A percentile compares a stretch with the other conserved stretches of the same genome.
These are phyloP conservation scores for Diplodia seriata DNA, from an alignment of 2,329 filamentous ascomycete genomes.

Conservation along the genomic window DNA sequence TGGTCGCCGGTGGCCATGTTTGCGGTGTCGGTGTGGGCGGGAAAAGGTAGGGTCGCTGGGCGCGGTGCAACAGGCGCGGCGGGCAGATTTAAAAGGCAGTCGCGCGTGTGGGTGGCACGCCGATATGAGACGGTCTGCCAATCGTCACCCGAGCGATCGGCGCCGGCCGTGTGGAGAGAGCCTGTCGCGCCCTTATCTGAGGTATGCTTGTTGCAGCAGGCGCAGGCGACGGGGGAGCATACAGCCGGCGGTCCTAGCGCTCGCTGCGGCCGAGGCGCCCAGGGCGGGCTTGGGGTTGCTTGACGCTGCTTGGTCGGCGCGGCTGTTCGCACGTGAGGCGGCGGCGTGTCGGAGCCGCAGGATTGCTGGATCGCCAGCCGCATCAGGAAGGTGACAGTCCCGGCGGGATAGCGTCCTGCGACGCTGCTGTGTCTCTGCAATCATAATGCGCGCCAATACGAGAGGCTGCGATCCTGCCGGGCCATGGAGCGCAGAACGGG, in stretches of 20 bases:
- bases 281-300: constrained; percentile 22
- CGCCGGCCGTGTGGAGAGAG: constrained; percentile 15
- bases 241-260: not conserved
- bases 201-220: not conserved
- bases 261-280: not conserved
- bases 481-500: not conserved
- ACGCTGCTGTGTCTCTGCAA: not conserved
- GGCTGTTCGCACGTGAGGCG: constrained; percentile 2
- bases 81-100: not conserved
- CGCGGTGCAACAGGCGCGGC: not conserved
- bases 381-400: constrained; percentile 17
- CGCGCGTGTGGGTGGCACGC: not conserved
- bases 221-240: not conserved
- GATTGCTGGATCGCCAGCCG: constrained; percentile 5
- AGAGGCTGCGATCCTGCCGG: constrained; percentile 1
- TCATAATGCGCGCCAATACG: not conserved
- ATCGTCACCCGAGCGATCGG: constrained; percentile 29
- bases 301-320: constrained; percentile 25
- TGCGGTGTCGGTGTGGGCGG: too few species aligned
- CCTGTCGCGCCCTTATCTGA: too few species aligned
- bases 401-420: not conserved
- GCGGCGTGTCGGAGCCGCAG: not conserved
- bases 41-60: not conserved
- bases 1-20: constrained; percentile 31
- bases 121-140: constrained; percentile 14